Conservation (phyloP, 176 grass and related monocot species). For the Elaeis guineensis region DNA sequence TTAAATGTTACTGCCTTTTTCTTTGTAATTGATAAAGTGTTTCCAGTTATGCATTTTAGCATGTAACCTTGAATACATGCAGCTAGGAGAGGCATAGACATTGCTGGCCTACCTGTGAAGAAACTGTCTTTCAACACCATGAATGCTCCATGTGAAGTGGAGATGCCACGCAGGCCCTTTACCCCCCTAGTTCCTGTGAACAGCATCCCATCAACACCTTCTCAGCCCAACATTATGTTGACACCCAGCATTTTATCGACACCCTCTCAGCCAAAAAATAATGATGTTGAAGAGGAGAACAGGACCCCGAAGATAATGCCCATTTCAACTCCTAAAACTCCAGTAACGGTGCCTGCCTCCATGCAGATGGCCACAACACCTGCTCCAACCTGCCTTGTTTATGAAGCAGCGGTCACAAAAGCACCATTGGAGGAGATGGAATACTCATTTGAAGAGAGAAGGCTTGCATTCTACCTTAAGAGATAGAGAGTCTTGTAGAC, state of each 20-base stretch:
- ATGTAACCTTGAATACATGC: conserved; percentile 6
- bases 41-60: too few species aligned
- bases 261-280: conserved; percentile 2
- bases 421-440: conserved; percentile 19
- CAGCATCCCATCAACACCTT: conserved; percentile 7
- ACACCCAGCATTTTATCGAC: conserved; percentile 16
- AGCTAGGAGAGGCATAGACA: conserved; percentile 42
- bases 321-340: conserved; percentile 22
- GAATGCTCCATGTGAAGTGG: conserved; percentile 24
- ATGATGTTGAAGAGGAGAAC: conserved; percentile 35
- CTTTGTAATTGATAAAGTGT: too few species aligned
- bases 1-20: not conserved
- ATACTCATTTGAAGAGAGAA: conserved; percentile 58
- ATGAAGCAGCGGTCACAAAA: conserved; percentile 16
- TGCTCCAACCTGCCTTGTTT: conserved; percentile 18
- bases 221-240: not conserved
- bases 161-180: conserved; percentile 49
- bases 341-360: conserved; percentile 15
- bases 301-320: conserved; percentile 24
- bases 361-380: conserved; percentile 55
- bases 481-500: conserved; percentile 8
- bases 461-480: conserved; percentile 28
- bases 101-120: conserved; percentile 29
- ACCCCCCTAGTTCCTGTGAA: conserved; percentile 23
- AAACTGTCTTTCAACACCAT: conserved; percentile 51